Conservation (phyloP, 176 grass and related monocot genomes). For the Raddia distichophylla region DNA sequence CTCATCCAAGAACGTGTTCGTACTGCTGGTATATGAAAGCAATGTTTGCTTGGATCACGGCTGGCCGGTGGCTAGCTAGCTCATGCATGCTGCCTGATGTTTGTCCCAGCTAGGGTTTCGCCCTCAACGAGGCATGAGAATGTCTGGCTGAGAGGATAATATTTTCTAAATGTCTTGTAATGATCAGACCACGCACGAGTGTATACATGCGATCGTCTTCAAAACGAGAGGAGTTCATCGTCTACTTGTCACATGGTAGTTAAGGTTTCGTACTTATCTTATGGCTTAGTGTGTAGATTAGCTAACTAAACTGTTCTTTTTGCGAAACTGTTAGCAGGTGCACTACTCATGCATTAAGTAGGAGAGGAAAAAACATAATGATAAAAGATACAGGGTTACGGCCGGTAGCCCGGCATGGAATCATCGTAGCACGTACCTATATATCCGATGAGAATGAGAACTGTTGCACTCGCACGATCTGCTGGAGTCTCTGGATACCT, state of each 20-base stretch:
- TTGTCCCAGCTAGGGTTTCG: slow-evolving; percentile 32
- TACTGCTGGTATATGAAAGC: slow-evolving; percentile 34
- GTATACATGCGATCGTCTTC: slow-evolving; percentile 1
- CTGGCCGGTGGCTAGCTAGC: not conserved
- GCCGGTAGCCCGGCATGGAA: not conserved
- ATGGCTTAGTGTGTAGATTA: not conserved
- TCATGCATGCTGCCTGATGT: slow-evolving; percentile 6
- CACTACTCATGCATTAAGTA: too few relatives aligned
- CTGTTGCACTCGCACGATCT: slow-evolving; percentile 4
- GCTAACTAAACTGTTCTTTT: not conserved
- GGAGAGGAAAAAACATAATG: too few relatives aligned
- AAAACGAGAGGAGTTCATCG: not conserved
- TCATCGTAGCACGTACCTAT: not conserved
- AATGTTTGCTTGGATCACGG: not conserved
- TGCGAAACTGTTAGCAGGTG: too few relatives aligned
- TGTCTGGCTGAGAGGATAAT: slow-evolving; percentile 6
- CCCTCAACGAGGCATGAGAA: not conserved
- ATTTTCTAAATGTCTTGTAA: slow-evolving; percentile 18
- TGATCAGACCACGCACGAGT: not conserved
- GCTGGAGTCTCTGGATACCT: not conserved
- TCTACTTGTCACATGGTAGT: not conserved
- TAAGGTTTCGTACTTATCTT: slow-evolving; percentile 7
- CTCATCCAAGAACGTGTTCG: not conserved
- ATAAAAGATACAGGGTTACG: not conserved
- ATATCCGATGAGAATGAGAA: not conserved